Percentiles rank a stretch among this genome's conserved stretches.
These are phyloP conservation scores for Lumnitzera racemosa DNA, from an alignment of 345 rosid genomes.

Conservation along the genomic window DNA sequence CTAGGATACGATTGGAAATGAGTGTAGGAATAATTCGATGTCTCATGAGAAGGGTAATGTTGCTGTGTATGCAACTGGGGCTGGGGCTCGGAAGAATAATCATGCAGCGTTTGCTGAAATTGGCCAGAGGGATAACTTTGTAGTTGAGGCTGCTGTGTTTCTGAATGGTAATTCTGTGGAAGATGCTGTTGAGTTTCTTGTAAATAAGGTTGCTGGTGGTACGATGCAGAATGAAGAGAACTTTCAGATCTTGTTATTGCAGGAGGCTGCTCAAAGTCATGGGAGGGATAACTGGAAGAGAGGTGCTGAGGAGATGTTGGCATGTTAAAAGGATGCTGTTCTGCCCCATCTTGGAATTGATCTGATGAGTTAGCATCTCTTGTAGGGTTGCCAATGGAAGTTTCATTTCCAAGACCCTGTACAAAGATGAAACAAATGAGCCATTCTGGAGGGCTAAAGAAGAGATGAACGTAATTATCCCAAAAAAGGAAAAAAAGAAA, in stretches of 20 bases:
- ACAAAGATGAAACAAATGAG: slow-evolving; percentile 15
- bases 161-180: background rate
- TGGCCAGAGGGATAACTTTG: slow-evolving; percentile 9
- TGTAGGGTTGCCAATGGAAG: slow-evolving; percentile 29
- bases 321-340: slow-evolving; percentile 35
- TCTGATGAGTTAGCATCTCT: slow-evolving; percentile 41
- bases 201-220: slow-evolving; percentile 13
- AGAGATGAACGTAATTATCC: background rate
- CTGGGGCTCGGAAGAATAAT: slow-evolving; percentile 16
- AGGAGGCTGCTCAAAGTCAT: slow-evolving; percentile 49
- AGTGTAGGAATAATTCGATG: slow-evolving; percentile 44
- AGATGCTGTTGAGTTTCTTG: slow-evolving; percentile 4
- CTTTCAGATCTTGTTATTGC: slow-evolving; percentile 30
- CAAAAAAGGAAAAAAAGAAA: too few species aligned
- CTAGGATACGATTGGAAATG: slow-evolving; percentile 91
- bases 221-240: slow-evolving; percentile 43
- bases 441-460: background rate
- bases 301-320: slow-evolving; percentile 38
- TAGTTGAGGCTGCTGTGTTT: slow-evolving; percentile 2
- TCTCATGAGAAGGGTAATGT: slow-evolving; percentile 50
- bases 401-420: slow-evolving; percentile 57
- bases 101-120: slow-evolving; percentile 7
- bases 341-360: slow-evolving; percentile 35
- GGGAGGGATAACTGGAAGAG: slow-evolving; percentile 35
- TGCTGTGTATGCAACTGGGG: slow-evolving; percentile 31